phyloP scores from a whole-genome alignment of 768 basidiomycete genomes.

The Tephrocybe sp. region DNA sequence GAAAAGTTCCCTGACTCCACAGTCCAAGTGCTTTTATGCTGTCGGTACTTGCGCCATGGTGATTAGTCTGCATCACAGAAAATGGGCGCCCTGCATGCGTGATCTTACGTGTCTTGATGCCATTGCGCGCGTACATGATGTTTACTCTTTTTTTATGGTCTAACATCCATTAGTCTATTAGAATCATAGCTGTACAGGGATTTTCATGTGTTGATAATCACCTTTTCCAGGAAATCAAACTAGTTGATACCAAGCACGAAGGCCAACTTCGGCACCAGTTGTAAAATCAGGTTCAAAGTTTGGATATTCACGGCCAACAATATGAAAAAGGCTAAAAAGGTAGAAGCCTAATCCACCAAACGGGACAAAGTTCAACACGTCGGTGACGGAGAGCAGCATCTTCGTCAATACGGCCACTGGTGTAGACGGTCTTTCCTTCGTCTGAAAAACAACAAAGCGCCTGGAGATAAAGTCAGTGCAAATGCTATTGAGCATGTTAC shows the following conservation, averaged over 20 bases:
- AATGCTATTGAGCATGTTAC: background rate
- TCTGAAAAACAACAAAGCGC: background rate
- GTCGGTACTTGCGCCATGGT: conserved; percentile 19
- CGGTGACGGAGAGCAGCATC: conserved; percentile 23
- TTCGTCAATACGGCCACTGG: conserved; percentile 16
- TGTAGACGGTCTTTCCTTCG: conserved; percentile 3
- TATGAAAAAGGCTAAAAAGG: conserved; percentile 21
- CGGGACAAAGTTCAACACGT: conserved; percentile 21
- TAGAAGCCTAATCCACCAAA: conserved; percentile 8
- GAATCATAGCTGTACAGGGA: too few relatives aligned
- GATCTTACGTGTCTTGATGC: conserved; percentile 11
- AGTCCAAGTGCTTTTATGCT: conserved; percentile 22
- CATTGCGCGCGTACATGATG: conserved; percentile 20
- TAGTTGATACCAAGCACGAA: conserved; percentile 22
- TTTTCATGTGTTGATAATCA: conserved; percentile 19
- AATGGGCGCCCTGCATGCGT: conserved; percentile 13
- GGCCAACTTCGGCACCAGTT: conserved; percentile 17
- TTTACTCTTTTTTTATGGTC: conserved; percentile 23
- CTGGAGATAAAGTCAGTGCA: conserved; percentile 2
- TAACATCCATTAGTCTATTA: conserved; percentile 7
- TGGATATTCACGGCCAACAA: conserved; percentile 12
- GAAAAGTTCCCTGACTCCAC: conserved; percentile 14
- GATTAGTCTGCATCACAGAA: conserved; percentile 18
- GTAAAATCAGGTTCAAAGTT: conserved; percentile 15
- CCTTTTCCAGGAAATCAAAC: background rate